Evolutionary conservation across 2,329 filamentous ascomycete species (phyloP).

Genomic region (Coniella vitis): DNA sequence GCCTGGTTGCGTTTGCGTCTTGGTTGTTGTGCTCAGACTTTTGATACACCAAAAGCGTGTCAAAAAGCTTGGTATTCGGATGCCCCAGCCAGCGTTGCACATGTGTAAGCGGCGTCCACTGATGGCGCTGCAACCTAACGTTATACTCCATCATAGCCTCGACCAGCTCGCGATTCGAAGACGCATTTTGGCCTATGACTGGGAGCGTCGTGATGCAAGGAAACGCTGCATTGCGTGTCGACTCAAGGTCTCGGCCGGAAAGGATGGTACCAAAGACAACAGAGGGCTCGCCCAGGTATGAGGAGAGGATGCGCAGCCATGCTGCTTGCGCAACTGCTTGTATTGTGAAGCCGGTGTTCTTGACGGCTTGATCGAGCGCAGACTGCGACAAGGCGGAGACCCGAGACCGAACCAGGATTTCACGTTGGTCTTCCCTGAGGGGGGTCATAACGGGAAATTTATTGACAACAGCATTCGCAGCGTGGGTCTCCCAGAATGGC

Average conservation of each 20-base stretch:
- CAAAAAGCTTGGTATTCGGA: slow-evolving; percentile 63
- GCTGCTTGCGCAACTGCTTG: slow-evolving; percentile 70
- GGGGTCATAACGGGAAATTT: slow-evolving; percentile 74
- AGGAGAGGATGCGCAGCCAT: slow-evolving; percentile 69
- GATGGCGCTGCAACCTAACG: slow-evolving; percentile 57
- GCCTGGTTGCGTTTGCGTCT: slow-evolving; percentile 12
- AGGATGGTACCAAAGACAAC: slow-evolving; percentile 77
- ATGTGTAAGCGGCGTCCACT: slow-evolving; percentile 62
- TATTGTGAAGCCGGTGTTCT: slow-evolving; percentile 56
- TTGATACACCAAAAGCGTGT: slow-evolving; percentile 81
- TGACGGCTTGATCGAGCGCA: slow-evolving; percentile 50
- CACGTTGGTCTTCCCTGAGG: slow-evolving; percentile 34
- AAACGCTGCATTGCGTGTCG: slow-evolving; percentile 56
- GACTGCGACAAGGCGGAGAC: slow-evolving; percentile 32
- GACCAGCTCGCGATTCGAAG: slow-evolving; percentile 52
- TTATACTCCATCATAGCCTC: slow-evolving; percentile 59
- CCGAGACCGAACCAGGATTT: slow-evolving; percentile 29
- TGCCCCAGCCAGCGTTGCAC: slow-evolving; percentile 68
- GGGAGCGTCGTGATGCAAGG: slow-evolving; percentile 81
- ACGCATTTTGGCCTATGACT: slow-evolving; percentile 49
- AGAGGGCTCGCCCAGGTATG: slow-evolving; percentile 67
- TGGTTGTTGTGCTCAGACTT: slow-evolving; percentile 35
- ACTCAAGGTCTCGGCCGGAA: slow-evolving; percentile 61
- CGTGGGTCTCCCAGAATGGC: slow-evolving; percentile 57
- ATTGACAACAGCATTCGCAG: slow-evolving; percentile 49